phyloP scores from a whole-genome alignment of 495 filamentous ascomycete genomes.

The Sporormia fimetaria region DNA sequence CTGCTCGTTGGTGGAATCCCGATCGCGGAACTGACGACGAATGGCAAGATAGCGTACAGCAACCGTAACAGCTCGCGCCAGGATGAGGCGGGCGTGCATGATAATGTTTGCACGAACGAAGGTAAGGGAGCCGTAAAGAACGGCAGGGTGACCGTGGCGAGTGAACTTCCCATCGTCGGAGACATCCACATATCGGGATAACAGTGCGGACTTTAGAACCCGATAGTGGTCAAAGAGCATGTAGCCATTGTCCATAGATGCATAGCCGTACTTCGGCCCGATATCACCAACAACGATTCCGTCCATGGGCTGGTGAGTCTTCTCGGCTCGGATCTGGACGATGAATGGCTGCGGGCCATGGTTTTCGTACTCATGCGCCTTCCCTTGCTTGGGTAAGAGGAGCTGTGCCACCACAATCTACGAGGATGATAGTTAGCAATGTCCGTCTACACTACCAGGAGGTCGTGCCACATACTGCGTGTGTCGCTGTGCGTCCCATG shows the following conservation, averaged over 20 bases:
- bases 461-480: slow-evolving; percentile 29
- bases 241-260: slow-evolving; percentile 41
- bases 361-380: slow-evolving; percentile 25
- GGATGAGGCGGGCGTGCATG: slow-evolving; percentile 38
- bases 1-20: slow-evolving; percentile 30
- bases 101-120: slow-evolving; percentile 39
- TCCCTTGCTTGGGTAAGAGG: slow-evolving; percentile 29
- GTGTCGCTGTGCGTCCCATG: slow-evolving; percentile 38
- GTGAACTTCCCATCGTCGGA: slow-evolving; percentile 34
- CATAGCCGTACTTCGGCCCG: slow-evolving; percentile 40
- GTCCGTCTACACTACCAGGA: too few relatives aligned
- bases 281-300: slow-evolving; percentile 42
- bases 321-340: slow-evolving; percentile 38
- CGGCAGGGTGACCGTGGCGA: slow-evolving; percentile 34
- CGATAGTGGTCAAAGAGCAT: slow-evolving; percentile 40
- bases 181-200: slow-evolving; percentile 37
- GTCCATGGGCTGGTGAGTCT: slow-evolving; percentile 34
- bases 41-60: slow-evolving; percentile 38
- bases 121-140: slow-evolving; percentile 40
- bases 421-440: neutral
- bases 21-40: slow-evolving; percentile 38
- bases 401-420: slow-evolving; percentile 39
- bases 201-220: slow-evolving; percentile 39
- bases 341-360: slow-evolving; percentile 42
- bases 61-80: slow-evolving; percentile 40